Percentiles rank a stretch among this genome's conserved stretches.
Evolutionary conservation across 2,329 filamentous ascomycete genomes (phyloP).

Genomic region (Fusarium buxicola): DNA sequence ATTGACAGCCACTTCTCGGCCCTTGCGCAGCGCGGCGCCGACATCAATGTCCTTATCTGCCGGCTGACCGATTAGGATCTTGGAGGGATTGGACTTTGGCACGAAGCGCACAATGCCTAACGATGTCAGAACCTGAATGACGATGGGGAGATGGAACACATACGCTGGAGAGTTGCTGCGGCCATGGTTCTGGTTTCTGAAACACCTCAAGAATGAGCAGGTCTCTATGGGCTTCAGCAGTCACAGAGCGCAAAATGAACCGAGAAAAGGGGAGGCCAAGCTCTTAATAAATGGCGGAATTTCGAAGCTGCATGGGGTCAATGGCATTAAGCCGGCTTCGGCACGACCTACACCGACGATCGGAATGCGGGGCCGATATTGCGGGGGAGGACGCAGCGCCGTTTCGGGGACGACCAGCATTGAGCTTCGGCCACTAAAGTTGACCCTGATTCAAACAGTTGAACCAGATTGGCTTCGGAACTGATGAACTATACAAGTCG

Average conservation of each 20-base stretch:
- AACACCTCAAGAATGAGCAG: background rate
- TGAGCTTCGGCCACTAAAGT: conserved; percentile 1
- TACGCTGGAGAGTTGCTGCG: conserved; percentile 40
- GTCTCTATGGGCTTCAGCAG: background rate
- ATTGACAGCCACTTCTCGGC: conserved; percentile 65
- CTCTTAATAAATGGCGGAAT: conserved; percentile 29
- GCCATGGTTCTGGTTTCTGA: conserved; percentile 25
- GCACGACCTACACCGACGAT: conserved; percentile 22
- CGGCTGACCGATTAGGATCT: conserved; percentile 67
- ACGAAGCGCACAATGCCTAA: conserved; percentile 70
- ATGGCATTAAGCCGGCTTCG: conserved; percentile 31
- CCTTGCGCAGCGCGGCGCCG: conserved; percentile 66
- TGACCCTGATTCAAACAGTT: background rate
- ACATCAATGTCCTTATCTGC: conserved; percentile 65
- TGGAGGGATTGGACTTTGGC: conserved; percentile 61
- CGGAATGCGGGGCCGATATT: conserved; percentile 26
- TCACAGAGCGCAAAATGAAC: background rate
- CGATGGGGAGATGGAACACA: background rate
- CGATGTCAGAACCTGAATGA: background rate
- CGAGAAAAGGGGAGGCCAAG: background rate
- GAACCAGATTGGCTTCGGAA: background rate
- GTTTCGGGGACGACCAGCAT: conserved; percentile 3
- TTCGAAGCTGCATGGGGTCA: conserved; percentile 7
- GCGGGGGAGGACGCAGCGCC: conserved; percentile 3
- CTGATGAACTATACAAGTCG: background rate